Base-by-base conservation (phyloP, 495 filamentous ascomycete genomes). In the Sordaria brevicollis region DNA sequence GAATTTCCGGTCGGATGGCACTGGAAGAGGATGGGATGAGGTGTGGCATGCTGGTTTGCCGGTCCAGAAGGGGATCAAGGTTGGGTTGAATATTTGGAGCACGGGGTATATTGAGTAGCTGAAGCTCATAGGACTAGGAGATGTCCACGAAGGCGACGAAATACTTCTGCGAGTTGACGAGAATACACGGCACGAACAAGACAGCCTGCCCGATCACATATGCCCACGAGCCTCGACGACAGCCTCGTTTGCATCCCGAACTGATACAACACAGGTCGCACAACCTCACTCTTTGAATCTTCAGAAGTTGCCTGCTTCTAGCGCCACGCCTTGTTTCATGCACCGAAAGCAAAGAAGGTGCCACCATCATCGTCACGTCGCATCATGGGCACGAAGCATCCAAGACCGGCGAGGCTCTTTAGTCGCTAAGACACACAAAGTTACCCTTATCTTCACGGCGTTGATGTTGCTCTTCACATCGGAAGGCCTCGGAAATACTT, bases 61-160 rank as follows among this genome's bases (percentile, higher is more conserved):
- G 25, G 81, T 85, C 35, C 71, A 29, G 66, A 77, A 77, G 33
- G 83, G 81, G 15, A 77, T 75, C 29, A 83, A 85, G 66, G 79
- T 84, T 49, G 81, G 83, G 11, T 65, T 85, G 71, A 83, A 85
- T 57, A 83, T 83, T 65, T 84, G 83, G 83, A 84, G 81, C 62
- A 83, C 77, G 79, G 77, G 77, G 6, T 67, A 74, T 19, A 74
- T 79, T 34, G 77, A 79, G 5, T 62, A 13, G 5, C 0, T 25
- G 19, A 65, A 65, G 29, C 8, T n/a, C 4, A 25, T 8, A 21
- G 17, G 10, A 15, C 9, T 37, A 31, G 33, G 57, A 13, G n/a
- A 70, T 13, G 21, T 21, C 5, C 2, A 34, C 31, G 5, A 39
- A 10, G 35, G 35, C 8, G n/a, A 17, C 2, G n/a, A 25, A 0